phyloP scores from a whole-genome alignment of 192 early-diverging fungal genomes.

The Phycomyces nitens region DNA sequence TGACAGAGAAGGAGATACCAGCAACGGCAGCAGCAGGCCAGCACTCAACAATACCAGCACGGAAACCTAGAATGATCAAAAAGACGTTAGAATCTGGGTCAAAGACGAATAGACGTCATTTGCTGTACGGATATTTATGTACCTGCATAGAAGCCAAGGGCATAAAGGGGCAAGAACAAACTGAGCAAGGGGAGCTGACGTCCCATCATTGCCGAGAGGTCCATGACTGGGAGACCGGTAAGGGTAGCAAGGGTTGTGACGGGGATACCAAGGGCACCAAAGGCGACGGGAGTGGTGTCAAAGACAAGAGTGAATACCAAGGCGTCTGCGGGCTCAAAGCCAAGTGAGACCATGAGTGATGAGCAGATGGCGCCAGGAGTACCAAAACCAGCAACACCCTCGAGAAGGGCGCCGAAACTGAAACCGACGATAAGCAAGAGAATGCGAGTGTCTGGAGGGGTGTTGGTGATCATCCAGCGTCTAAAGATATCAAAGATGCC shows the following conservation, averaged over 20 bases:
- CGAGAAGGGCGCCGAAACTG: constrained; percentile 24
- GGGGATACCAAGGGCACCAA: constrained; percentile 37
- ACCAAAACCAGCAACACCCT: constrained; percentile 38
- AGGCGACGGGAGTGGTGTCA: constrained; percentile 35
- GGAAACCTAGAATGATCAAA: constrained; percentile 4
- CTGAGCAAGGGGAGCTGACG: constrained; percentile 33
- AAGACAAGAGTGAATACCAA: constrained; percentile 32
- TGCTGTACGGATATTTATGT: no score
- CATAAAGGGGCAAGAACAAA: constrained; percentile 33
- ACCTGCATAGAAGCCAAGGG: constrained; percentile 30
- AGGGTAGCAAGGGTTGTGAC: constrained; percentile 36
- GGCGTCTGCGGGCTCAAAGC: constrained; percentile 37
- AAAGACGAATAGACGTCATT: no score
- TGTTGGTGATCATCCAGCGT: constrained; percentile 37
- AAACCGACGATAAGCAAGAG: constrained; percentile 32
- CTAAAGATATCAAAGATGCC: constrained; percentile 41
- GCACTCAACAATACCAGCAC: constrained; percentile 29
- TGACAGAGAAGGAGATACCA: constrained; percentile 33
- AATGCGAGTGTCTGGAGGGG: constrained; percentile 32
- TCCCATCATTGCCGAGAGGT: constrained; percentile 34
- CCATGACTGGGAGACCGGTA: constrained; percentile 26
- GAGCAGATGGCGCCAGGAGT: constrained; percentile 42
- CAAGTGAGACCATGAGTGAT: constrained; percentile 34
- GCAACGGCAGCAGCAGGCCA: constrained; percentile 32
- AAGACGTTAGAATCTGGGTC: no score